Conservation (phyloP, 2,329 filamentous ascomycete genomes). For the Chaetoscypha palmicola region DNA sequence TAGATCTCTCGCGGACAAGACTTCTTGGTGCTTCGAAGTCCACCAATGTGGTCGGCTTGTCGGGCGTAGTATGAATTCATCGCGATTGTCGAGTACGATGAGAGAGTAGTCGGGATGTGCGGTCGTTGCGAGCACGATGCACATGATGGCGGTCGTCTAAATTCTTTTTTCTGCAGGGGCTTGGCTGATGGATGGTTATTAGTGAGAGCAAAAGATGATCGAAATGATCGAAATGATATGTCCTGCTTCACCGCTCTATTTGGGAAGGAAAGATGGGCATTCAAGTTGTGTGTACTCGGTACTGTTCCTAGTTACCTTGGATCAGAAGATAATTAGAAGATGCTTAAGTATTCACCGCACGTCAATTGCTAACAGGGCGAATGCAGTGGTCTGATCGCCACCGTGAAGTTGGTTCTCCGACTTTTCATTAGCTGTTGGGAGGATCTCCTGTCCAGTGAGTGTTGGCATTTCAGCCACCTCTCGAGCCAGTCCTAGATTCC, state of each 20-base stretch:
- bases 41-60: conserved; percentile 61
- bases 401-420: neutral
- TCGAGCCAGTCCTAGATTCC: neutral
- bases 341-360: too few relatives aligned
- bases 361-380: neutral
- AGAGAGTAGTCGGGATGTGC: conserved; percentile 68
- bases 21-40: conserved; percentile 29
- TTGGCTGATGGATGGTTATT: neutral
- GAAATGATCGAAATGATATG: neutral
- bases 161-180: neutral
- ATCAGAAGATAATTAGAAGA: neutral
- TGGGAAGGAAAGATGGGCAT: neutral
- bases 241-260: neutral
- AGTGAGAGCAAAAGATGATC: neutral
- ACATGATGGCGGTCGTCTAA: conserved; percentile 46
- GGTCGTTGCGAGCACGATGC: conserved; percentile 70
- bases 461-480: neutral
- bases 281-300: neutral
- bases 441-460: neutral
- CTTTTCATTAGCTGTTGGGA: neutral
- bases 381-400: neutral
- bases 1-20: conserved; percentile 56
- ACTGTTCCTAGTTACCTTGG: neutral
- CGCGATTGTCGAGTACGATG: conserved; percentile 71
- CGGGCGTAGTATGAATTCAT: conserved; percentile 62